Conservation (phyloP, 441 rosid genomes). For the Gossypium aridum region DNA sequence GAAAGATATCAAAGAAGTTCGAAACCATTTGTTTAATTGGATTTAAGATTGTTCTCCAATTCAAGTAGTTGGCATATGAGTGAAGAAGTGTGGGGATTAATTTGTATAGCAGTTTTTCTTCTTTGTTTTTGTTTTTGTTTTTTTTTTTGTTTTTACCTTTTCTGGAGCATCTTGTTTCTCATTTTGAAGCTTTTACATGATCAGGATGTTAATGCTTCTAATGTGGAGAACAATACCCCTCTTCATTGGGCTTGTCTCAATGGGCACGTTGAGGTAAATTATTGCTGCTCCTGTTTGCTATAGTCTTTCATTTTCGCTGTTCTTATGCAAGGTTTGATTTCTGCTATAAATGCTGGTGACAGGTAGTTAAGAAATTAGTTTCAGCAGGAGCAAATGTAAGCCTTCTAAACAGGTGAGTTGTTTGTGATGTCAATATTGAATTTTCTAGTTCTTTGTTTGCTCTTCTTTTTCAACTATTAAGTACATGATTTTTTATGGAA, state of each 20-base stretch:
- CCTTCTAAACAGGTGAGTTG: conserved; percentile 55
- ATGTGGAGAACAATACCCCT: conserved; percentile 76
- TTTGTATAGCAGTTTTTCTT: not conserved
- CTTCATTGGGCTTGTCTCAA: conserved; percentile 92
- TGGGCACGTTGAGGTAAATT: conserved; percentile 67
- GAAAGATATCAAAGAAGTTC: not conserved
- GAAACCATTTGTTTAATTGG: not conserved
- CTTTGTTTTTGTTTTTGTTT: not conserved
- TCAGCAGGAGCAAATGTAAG: conserved; percentile 64
- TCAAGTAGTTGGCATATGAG: not conserved
- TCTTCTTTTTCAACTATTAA: not conserved
- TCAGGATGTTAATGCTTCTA: conserved; percentile 66
- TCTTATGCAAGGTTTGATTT: not conserved
- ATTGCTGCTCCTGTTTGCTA: not conserved
- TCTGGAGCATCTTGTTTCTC: not conserved
- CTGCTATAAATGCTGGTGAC: conserved; percentile 12
- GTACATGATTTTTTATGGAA: not conserved
- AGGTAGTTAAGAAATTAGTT: conserved; percentile 76
- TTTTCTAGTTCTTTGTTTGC: not conserved
- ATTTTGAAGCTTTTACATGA: conserved; percentile 11
- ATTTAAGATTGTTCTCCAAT: not conserved
- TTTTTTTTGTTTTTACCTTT: not conserved
- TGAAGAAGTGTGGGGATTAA: not conserved
- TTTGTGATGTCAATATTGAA: not conserved
- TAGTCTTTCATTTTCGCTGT: not conserved